Evolutionary conservation across 768 basidiomycete species (phyloP).

Genomic region (Fomitopsis pulvina): DNA sequence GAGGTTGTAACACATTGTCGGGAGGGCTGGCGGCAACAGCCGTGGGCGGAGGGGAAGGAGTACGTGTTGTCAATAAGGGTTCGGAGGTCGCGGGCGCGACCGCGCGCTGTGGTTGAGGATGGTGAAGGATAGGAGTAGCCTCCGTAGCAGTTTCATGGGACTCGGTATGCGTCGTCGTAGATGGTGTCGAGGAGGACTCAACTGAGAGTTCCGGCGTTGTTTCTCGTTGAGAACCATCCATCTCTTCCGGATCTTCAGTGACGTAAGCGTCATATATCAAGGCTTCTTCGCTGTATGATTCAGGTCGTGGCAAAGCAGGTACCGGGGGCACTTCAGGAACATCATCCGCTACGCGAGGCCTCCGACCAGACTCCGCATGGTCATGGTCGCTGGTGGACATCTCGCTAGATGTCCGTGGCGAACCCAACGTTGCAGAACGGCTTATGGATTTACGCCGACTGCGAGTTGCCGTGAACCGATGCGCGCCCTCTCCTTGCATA

Average conservation of each 20-base stretch:
- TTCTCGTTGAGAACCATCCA: constrained; percentile 11
- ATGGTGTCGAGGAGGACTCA: constrained; percentile 7
- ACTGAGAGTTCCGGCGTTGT: constrained; percentile 14
- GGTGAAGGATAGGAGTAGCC: constrained; percentile 36
- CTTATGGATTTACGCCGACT: constrained; percentile 30
- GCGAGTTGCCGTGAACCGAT: constrained; percentile 60
- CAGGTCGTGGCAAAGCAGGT: constrained; percentile 41
- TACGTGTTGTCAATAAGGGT: constrained; percentile 36
- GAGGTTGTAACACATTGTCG: constrained; percentile 13
- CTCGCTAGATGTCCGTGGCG: constrained; percentile 46
- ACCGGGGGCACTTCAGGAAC: constrained; percentile 40
- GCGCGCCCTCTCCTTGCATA: constrained; percentile 71
- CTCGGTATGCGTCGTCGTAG: constrained; percentile 8
- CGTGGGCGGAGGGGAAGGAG: constrained; percentile 45
- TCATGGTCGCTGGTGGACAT: constrained; percentile 64
- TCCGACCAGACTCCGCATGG: constrained; percentile 26
- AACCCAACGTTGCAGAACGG: constrained; percentile 30
- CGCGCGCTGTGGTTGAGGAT: constrained; percentile 59
- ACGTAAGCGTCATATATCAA: constrained; percentile 84
- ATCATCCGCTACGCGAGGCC: constrained; percentile 27
- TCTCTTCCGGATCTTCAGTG: constrained; percentile 39
- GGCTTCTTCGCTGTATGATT: constrained; percentile 76
- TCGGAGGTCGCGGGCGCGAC: constrained; percentile 36
- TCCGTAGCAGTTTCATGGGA: constrained; percentile 1
- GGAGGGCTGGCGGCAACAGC: constrained; percentile 10